Base-by-base conservation (phyloP, 2,329 filamentous ascomycete species). In the Fusarium buxicola region DNA sequence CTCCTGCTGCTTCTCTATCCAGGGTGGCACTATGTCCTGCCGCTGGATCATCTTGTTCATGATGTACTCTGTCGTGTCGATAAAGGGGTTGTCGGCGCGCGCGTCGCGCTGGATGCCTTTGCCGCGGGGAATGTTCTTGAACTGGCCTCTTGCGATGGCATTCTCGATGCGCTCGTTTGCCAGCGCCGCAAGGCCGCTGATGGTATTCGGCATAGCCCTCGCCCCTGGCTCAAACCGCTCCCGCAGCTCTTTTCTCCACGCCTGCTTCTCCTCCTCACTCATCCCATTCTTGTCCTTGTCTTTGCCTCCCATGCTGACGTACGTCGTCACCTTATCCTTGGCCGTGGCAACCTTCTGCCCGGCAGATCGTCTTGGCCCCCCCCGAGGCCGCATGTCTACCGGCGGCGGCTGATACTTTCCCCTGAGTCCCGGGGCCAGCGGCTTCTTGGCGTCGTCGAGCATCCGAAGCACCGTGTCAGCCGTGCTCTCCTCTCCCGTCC, bases 1-100 rank as follows among this genome's bases (percentile, higher is more conserved):
- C 70, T 97, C 93, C 73, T 98, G 94, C 75, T 99, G 95, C 78
- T 97, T 98, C 77, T 99, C 95, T 58, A 99, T 98, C 95, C 95
- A 99, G 0, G 94, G 94, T 1, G 95, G 95, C 1, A 96, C 92
- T 58, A 98, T 92, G 16, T 97, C 94, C 76, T 99, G 95, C 56
- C 91, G 90, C 78, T 97, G 92, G 63, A 99, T 97, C 81, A 98
- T 97, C 78, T 96, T 95, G 78, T 99, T 98, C 90, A 98, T 90
- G 69, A 98, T 92, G 74, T 97, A 97, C 76, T 98, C 94, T 0
- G 95, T 98, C 1, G 94, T 98, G 72, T 98, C 92, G 55, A 98
- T 87, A 71, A 96, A 98, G 0, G 95, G 93, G 67, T 90, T 96
- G 68, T 89, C 90, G 1, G 92, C 91, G 65, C 92, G 88, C 46